A percentile compares a stretch with the other conserved stretches of the same genome.
These are phyloP conservation scores for Phyllosticta citribraziliensis DNA, from an alignment of 2,329 filamentous ascomycete genomes.

Conservation along the genomic window DNA sequence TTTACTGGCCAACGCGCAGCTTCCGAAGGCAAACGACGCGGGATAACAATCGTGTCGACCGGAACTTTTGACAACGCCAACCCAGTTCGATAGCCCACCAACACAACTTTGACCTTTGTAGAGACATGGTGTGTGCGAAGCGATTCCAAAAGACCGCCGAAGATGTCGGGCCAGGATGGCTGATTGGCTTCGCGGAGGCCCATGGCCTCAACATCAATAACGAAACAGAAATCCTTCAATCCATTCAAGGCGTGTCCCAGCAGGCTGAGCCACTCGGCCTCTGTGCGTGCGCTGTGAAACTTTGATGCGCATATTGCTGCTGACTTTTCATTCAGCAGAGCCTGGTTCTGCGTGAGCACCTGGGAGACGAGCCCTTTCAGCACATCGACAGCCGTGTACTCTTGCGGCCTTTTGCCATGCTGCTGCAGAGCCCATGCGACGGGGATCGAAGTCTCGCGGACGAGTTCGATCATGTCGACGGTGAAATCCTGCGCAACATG, in stretches of 20 bases:
- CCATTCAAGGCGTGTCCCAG: constrained; percentile 1
- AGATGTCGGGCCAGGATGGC: background rate
- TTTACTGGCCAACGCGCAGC: background rate
- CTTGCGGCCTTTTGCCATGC: background rate
- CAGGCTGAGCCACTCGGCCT: constrained; percentile 2
- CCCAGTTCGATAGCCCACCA: background rate
- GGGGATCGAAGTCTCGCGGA: background rate
- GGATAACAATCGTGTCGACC: background rate
- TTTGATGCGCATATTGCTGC: background rate
- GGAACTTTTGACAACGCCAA: constrained; percentile 17
- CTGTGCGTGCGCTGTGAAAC: constrained; percentile 1
- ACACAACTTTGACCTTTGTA: background rate
- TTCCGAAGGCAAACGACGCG: background rate
- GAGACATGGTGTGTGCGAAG: background rate
- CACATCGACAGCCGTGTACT: background rate
- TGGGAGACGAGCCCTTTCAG: constrained; percentile 2
- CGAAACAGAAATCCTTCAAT: background rate
- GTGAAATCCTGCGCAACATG: background rate
- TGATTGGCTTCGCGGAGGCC: background rate
- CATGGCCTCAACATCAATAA: constrained; percentile 3
- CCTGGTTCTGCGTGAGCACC: constrained; percentile 3
- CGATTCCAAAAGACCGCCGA: background rate
- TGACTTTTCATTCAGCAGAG: constrained; percentile 4
- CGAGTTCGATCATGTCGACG: background rate
- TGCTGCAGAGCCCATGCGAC: constrained; percentile 1